Base-by-base conservation (phyloP, 768 basidiomycete genomes). In the Boletus huronensis region DNA sequence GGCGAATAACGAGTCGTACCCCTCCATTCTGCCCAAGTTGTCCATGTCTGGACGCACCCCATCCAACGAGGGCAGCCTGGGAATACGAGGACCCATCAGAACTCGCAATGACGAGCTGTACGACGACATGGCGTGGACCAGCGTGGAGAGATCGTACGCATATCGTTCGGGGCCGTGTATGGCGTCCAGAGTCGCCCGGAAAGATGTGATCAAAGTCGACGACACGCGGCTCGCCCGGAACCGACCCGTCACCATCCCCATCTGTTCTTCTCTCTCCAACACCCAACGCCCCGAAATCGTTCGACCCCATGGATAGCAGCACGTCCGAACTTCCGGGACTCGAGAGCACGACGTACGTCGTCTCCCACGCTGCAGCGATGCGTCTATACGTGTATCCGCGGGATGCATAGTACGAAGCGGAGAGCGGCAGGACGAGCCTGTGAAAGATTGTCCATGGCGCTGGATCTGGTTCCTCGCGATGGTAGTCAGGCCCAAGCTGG, bases 281-380 rank as follows among this genome's bases (percentile, higher is more conserved):
- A 1, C 92, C 93, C 42, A 93, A 76, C 66, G 88, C 85, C 3
- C 91, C 93, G 62, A 85, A 93, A 65, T 93, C 93, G 70, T 95
- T 79, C 2, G 84, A 79, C 1, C 95, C 95, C 78, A 94, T 85
- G 2, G 93, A 83, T 23, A 96, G 63, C 28, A 95, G 58, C 3
- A 82, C 64, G 59, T 87, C 88, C 44, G 70, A 64, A 25, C 64
- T 64, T 6, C 66, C 74, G 16, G 66, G 59, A 48, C 61, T 64
- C 11, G 80, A 77, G 14, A 92, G 71, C 3, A 84, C 85, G 42
- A 91, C 70, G 62, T 87, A 92, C 48, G 84, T 84, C 7, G 92
- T 91, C 70, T 96, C 88, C 93, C 94, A 97, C 41, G 84, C 77
- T 0, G 86, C 82, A 14, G 82, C 82, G 16, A 93, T 73, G 25